These are phyloP conservation scores for Barnettozyma salicaria DNA, from an alignment of 805 yeast species.

Conservation along the genomic window DNA sequence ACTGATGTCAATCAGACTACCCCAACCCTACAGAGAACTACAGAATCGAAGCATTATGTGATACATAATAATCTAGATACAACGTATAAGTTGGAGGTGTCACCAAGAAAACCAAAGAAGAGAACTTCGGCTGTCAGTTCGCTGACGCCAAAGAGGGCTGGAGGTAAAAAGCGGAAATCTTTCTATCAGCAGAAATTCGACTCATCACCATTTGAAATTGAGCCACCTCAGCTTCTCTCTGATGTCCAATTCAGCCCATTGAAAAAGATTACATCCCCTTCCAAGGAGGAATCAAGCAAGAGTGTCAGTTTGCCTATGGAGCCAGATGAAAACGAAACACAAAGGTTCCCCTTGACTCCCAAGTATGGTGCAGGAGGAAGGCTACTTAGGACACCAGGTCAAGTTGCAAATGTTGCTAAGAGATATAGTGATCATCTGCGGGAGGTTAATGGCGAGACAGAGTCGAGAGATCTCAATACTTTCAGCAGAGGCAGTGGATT, in stretches of 20 bases:
- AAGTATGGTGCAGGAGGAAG: slow-evolving; percentile 37
- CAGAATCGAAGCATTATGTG: slow-evolving; percentile 16
- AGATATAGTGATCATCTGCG: slow-evolving; percentile 16
- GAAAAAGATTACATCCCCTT: slow-evolving; percentile 12
- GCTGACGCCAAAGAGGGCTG: slow-evolving; percentile 20
- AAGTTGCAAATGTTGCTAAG: slow-evolving; percentile 14
- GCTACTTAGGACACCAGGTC: slow-evolving; percentile 27
- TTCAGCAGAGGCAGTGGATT: slow-evolving; percentile 7
- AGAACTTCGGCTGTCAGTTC: slow-evolving; percentile 18
- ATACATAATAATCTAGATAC: slow-evolving; percentile 23
- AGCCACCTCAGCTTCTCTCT: slow-evolving; percentile 24
- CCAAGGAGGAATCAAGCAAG: slow-evolving; percentile 7
- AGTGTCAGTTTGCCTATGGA: background rate
- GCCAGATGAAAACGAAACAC: slow-evolving; percentile 17
- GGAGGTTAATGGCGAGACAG: too few relatives aligned
- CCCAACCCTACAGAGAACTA: slow-evolving; percentile 20
- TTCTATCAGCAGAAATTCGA: slow-evolving; percentile 23
- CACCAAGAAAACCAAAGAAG: slow-evolving; percentile 21
- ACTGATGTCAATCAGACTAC: slow-evolving; percentile 25
- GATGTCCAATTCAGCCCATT: slow-evolving; percentile 24
- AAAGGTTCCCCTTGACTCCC: slow-evolving; percentile 44
- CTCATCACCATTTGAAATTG: slow-evolving; percentile 26
- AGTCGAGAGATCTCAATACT: slow-evolving; percentile 2
- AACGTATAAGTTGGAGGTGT: slow-evolving; percentile 20
- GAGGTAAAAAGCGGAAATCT: slow-evolving; percentile 22